Evolutionary conservation across 441 rosid species (phyloP).

Genomic region (Jatropha multifida): DNA sequence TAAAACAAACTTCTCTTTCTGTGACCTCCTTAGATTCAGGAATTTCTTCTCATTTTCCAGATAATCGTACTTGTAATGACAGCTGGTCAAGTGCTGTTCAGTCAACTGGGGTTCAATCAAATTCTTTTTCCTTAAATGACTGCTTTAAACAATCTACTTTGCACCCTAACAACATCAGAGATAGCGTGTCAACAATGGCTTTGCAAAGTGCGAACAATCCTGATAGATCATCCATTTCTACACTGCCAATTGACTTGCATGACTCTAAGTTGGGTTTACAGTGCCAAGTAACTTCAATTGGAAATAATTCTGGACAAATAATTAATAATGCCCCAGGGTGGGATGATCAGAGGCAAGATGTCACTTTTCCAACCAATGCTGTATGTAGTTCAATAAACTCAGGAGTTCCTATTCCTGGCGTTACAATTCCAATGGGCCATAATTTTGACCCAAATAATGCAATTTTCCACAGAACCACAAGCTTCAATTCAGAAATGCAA

Average conservation of each 20-base stretch:
- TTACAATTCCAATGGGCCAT: conserved; percentile 26
- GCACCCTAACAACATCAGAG: conserved; percentile 34
- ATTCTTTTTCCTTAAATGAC: conserved; percentile 30
- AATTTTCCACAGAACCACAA: conserved; percentile 33
- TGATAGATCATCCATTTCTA: conserved; percentile 34
- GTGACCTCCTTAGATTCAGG: conserved; percentile 36
- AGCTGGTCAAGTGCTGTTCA: conserved; percentile 50
- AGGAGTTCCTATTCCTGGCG: conserved; percentile 29
- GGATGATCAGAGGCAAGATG: conserved; percentile 35
- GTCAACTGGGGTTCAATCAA: conserved; percentile 34
- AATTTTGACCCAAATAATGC: conserved; percentile 39
- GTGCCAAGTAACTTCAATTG: conserved; percentile 27
- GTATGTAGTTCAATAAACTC: conserved; percentile 34
- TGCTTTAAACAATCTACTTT: conserved; percentile 32
- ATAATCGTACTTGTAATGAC: conserved; percentile 38
- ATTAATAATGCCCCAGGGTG: conserved; percentile 32
- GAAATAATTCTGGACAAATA: conserved; percentile 27
- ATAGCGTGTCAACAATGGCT: conserved; percentile 37
- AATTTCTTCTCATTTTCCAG: conserved; percentile 39
- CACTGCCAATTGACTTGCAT: conserved; percentile 29
- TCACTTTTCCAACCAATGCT: conserved; percentile 30
- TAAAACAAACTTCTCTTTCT: conserved; percentile 34
- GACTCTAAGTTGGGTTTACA: conserved; percentile 35
- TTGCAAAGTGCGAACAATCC: conserved; percentile 36
- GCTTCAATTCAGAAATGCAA: conserved; percentile 40